Conservation (phyloP, 495 filamentous ascomycete genomes). For the Penicillium verhagenii region DNA sequence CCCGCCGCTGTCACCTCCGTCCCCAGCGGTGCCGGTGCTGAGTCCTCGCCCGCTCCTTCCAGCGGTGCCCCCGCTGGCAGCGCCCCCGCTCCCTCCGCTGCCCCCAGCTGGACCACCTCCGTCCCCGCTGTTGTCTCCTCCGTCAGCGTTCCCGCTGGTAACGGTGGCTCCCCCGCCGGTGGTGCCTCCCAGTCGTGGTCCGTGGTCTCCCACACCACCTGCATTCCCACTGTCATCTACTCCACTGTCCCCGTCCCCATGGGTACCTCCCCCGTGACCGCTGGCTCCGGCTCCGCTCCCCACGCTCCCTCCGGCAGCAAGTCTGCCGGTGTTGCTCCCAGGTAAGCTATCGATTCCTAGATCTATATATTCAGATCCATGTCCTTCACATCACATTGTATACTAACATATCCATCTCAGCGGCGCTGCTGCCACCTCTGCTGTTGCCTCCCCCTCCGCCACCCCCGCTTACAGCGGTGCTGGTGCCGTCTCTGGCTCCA, state of each 20-base stretch:
- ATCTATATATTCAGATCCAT: no score
- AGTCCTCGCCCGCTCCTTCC: slow-evolving; percentile 12
- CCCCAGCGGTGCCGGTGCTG: slow-evolving; percentile 17
- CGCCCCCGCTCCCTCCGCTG: slow-evolving; percentile 12
- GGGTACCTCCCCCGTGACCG: slow-evolving; percentile 19
- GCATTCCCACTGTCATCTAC: slow-evolving; percentile 44
- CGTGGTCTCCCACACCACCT: slow-evolving; percentile 41
- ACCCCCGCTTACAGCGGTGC: slow-evolving; percentile 48
- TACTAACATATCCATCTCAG: slow-evolving; percentile 2
- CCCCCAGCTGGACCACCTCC: slow-evolving; percentile 4
- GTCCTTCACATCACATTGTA: background rate
- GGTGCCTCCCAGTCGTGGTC: background rate
- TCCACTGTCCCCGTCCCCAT: slow-evolving; percentile 26
- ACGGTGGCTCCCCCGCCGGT: background rate
- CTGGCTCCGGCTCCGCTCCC: slow-evolving; percentile 25
- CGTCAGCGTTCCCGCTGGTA: background rate
- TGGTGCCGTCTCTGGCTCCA: slow-evolving; percentile 46
- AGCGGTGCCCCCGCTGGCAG: slow-evolving; percentile 13
- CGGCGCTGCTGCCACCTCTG: slow-evolving; percentile 3
- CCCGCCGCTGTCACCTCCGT: slow-evolving; percentile 14
- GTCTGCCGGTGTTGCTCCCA: slow-evolving; percentile 1
- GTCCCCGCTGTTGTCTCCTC: slow-evolving; percentile 8
- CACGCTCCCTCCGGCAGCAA: slow-evolving; percentile 19
- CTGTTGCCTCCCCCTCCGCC: slow-evolving; percentile 20
- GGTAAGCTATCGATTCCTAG: slow-evolving; percentile 12